Conservation (phyloP, 1,284 basidiomycete genomes). For the Ceratobasidium papillatum region DNA sequence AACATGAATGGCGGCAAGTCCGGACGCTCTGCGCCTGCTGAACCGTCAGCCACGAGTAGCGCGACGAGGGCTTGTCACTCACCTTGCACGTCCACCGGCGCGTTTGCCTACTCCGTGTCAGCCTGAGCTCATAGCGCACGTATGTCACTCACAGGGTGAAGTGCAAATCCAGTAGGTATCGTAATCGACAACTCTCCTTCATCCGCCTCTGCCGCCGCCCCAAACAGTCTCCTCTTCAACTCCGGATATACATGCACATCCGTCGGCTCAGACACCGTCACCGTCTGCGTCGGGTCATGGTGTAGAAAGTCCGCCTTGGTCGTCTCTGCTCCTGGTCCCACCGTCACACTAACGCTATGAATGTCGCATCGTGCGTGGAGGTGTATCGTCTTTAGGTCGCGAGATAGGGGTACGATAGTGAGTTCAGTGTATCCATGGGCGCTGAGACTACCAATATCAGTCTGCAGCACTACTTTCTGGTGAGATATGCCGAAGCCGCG, state of each 20-base stretch:
- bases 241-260: conserved; percentile 93
- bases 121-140: conserved; percentile 44
- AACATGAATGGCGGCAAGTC: conserved; percentile 35
- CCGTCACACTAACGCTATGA: conserved; percentile 66
- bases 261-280: conserved; percentile 72
- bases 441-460: conserved; percentile 59
- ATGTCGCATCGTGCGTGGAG: conserved; percentile 83
- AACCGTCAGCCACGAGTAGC: conserved; percentile 16
- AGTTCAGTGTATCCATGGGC: conserved; percentile 84
- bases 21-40: conserved; percentile 28
- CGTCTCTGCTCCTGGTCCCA: conserved; percentile 62
- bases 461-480: conserved; percentile 90
- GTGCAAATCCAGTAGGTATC: conserved; percentile 81
- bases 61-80: conserved; percentile 16
- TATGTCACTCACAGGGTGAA: conserved; percentile 60
- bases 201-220: conserved; percentile 87
- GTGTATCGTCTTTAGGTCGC: conserved; percentile 80
- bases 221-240: too few species aligned
- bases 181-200: conserved; percentile 94
- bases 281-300: conserved; percentile 76
- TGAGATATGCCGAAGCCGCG: conserved; percentile 56
- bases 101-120: conserved; percentile 41
- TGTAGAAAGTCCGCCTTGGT: conserved; percentile 74
- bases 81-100: conserved; percentile 42
- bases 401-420: conserved; percentile 79